Evolutionary conservation across 2,329 filamentous ascomycete species (phyloP).

Genomic region (Stachybotrys elegans): DNA sequence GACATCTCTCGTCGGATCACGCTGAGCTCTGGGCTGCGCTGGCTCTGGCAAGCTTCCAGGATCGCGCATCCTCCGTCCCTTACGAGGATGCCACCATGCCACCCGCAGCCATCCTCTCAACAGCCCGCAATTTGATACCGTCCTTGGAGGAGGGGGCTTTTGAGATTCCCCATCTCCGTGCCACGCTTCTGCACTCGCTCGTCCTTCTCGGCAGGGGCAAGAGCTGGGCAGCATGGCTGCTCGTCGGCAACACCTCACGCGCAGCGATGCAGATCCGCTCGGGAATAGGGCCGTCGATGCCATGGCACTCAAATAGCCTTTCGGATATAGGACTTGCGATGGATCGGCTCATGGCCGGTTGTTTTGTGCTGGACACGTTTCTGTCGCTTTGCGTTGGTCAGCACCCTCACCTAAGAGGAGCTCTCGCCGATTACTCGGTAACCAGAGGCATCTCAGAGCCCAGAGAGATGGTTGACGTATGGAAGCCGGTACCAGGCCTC

Average conservation of each 20-base stretch:
- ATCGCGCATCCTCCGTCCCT: slow-evolving; percentile 21
- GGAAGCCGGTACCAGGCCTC: slow-evolving; percentile 16
- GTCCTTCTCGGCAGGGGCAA: slow-evolving; percentile 56
- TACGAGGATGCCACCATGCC: slow-evolving; percentile 5
- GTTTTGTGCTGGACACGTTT: slow-evolving; percentile 58
- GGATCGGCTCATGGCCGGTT: slow-evolving; percentile 38
- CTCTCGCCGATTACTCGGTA: slow-evolving; percentile 13
- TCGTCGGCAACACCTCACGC: slow-evolving; percentile 58
- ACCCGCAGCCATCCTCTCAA: slow-evolving; percentile 39
- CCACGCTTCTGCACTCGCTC: slow-evolving; percentile 53
- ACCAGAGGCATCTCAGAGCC: too few relatives aligned
- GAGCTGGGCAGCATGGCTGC: slow-evolving; percentile 55
- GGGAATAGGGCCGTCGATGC: too few relatives aligned
- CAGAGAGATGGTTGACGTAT: slow-evolving; percentile 12
- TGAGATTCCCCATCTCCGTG: slow-evolving; percentile 32
- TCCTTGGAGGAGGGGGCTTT: slow-evolving; percentile 37
- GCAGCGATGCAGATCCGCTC: slow-evolving; percentile 27
- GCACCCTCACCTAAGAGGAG: slow-evolving; percentile 15
- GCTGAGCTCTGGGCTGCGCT: slow-evolving; percentile 57
- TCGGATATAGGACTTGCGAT: not conserved
- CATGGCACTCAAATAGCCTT: too few relatives aligned
- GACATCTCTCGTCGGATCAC: slow-evolving; percentile 32
- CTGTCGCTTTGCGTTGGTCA: slow-evolving; percentile 46
- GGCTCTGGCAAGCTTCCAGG: slow-evolving; percentile 52
- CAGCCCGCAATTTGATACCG: slow-evolving; percentile 45